A percentile compares a stretch with the other conserved stretches of the same genome.
Conservation (phyloP, 768 basidiomycete genomes). For the Myochromella boudieri region DNA sequence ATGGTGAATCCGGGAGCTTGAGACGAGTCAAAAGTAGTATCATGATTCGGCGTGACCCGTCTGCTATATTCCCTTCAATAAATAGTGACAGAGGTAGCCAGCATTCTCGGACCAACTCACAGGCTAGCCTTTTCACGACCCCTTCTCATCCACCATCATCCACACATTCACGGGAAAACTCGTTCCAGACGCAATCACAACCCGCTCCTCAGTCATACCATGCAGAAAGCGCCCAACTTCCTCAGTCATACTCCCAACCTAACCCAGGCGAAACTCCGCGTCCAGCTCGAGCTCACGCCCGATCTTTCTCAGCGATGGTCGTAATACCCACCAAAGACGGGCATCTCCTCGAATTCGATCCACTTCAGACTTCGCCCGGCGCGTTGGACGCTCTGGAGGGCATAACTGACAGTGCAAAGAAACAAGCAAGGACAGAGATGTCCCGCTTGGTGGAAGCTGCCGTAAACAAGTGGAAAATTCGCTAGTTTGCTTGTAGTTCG, state of each 20-base stretch:
- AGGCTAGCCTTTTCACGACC: conserved; percentile 44
- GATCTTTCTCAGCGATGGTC: conserved; percentile 57
- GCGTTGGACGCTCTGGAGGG: conserved; percentile 76
- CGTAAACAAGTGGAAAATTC: conserved; percentile 75
- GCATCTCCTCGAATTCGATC: conserved; percentile 82
- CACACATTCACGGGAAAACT: conserved; percentile 44
- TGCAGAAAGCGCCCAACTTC: conserved; percentile 21
- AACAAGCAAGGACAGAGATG: conserved; percentile 78
- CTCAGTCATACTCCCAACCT: conserved; percentile 25
- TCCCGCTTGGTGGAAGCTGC: conserved; percentile 68
- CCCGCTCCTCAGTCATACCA: conserved; percentile 16
- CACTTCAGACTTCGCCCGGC: conserved; percentile 68
- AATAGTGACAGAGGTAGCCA: conserved; percentile 19
- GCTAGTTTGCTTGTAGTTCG: conserved; percentile 19
- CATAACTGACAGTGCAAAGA: conserved; percentile 80
- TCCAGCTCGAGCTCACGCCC: conserved; percentile 29
- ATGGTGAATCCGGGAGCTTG: conserved; percentile 28
- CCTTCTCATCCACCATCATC: conserved; percentile 36
- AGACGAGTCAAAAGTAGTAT: conserved; percentile 60
- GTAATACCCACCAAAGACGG: conserved; percentile 83
- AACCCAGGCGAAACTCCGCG: conserved; percentile 32
- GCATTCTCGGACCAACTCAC: conserved; percentile 55
- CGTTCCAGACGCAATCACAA: conserved; percentile 24
- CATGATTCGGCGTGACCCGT: conserved; percentile 59
- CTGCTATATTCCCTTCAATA: conserved; percentile 33